Evolutionary conservation across 1,284 basidiomycete species (phyloP).

Genomic region (Sphaerobolus stellatus): DNA sequence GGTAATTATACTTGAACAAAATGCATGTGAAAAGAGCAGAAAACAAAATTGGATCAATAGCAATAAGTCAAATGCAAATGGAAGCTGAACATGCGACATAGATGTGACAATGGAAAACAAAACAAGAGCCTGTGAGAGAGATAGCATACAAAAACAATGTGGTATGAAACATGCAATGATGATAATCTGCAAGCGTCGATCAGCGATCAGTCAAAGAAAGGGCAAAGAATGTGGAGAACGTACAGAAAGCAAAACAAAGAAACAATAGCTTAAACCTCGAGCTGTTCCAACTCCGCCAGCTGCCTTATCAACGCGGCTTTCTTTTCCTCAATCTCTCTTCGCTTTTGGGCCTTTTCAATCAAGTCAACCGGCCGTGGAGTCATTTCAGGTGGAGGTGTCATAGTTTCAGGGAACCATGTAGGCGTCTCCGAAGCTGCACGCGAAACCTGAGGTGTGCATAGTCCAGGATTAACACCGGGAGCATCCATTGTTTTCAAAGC

Average conservation of each 20-base stretch:
- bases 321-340: slow-evolving; percentile 2
- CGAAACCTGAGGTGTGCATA: neutral
- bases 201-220: slow-evolving; percentile 5
- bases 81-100: neutral
- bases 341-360: slow-evolving; percentile 7
- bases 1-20: no score
- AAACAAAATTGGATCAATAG: neutral
- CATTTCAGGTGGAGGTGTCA: neutral
- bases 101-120: neutral
- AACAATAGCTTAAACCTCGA: neutral
- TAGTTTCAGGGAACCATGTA: neutral
- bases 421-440: neutral
- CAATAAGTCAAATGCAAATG: neutral
- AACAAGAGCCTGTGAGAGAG: neutral
- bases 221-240: neutral
- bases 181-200: slow-evolving; percentile 1
- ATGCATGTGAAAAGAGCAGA: no score
- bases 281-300: neutral
- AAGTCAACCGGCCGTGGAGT: neutral
- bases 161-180: neutral
- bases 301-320: neutral
- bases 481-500: neutral
- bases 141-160: neutral
- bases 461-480: neutral
- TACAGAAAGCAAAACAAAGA: no score